Base-by-base conservation (phyloP, 2,329 filamentous ascomycete genomes). In the Dactylonectria macrodidyma region DNA sequence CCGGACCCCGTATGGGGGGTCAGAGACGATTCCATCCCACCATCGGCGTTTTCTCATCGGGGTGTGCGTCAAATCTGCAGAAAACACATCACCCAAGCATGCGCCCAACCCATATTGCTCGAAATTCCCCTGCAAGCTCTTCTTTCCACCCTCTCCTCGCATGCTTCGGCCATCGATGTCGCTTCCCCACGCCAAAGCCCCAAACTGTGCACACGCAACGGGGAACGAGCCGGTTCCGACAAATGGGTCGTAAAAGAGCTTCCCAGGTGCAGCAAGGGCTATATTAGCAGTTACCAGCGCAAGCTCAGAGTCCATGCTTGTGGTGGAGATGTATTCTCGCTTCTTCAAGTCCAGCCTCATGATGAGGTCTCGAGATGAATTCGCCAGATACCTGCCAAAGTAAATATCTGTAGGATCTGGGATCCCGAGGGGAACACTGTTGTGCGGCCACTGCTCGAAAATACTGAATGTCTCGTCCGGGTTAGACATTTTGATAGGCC, bases 221-320 rank as follows among this genome's bases (percentile, higher is more conserved):
- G 94, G 93, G 77, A 99, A 98, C 61, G 94, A 95, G 5, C 95
- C 96, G 0, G 96, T 98, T 5, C 96, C 96, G 66, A 96, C 95
- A 78, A 99, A 99, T 0, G 96, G 96, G 75, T 99, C 96, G 76
- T 95, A 98, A 75, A 97, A 93, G 2, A 98, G 79, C 77, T 93
- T 97, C 0, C 94, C 95, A 0, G 95, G 93, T 0, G 85, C 91
- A 0, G 95, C 95, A 14, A 93, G 89, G 0, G 94, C 93, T 73
- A 99, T 90, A 77, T 98, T 99, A 2, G 95, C 96, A 0, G 95
- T 98, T 24, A 99, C 85, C 1, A 99, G 87, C 12, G 95, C 93
- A 50, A 99, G 86, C 80, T 98, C 96, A 0, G 95, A 93, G 78
- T 99, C 96, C 96, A 99, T 98, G 52, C 93, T 96, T 0, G 96